These are phyloP conservation scores for Populus ilicifolia DNA, from an alignment of 345 rosid genomes.

Conservation along the genomic window DNA sequence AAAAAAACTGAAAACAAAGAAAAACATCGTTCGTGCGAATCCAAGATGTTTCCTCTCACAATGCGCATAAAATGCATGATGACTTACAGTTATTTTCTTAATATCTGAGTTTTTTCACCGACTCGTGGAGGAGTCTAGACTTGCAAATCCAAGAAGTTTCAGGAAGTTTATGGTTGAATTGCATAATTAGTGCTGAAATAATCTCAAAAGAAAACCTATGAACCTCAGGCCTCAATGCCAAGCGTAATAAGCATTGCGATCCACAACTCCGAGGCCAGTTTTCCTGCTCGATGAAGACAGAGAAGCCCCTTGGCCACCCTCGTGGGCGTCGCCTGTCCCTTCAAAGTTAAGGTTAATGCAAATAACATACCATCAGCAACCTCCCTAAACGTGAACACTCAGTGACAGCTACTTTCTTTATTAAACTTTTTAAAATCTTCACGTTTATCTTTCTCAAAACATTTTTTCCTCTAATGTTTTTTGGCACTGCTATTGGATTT, in stretches of 20 bases:
- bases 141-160: slow-evolving; percentile 53
- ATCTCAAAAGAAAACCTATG: slow-evolving; percentile 52
- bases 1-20: no score
- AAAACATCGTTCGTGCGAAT: no score
- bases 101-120: slow-evolving; percentile 7
- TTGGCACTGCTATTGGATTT: no score
- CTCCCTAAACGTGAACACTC: background rate
- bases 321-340: slow-evolving; percentile 42
- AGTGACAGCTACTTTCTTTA: no score
- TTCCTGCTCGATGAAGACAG: slow-evolving; percentile 53
- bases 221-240: slow-evolving; percentile 56
- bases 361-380: background rate
- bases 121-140: slow-evolving; percentile 54
- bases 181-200: slow-evolving; percentile 45
- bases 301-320: slow-evolving; percentile 59
- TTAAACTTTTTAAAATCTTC: no score
- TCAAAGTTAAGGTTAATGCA: slow-evolving; percentile 10
- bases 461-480: background rate
- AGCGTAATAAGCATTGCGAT: slow-evolving; percentile 59
- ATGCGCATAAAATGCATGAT: no score
- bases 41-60: no score
- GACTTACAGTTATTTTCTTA: no score
- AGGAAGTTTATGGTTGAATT: slow-evolving; percentile 48
- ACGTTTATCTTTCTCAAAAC: background rate
- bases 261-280: slow-evolving; percentile 82